Evolutionary conservation across 371 early-diverging fungal species (phyloP), one percentile per base, ranked within the genome.

Genomic region (Mortierella sp.): DNA sequence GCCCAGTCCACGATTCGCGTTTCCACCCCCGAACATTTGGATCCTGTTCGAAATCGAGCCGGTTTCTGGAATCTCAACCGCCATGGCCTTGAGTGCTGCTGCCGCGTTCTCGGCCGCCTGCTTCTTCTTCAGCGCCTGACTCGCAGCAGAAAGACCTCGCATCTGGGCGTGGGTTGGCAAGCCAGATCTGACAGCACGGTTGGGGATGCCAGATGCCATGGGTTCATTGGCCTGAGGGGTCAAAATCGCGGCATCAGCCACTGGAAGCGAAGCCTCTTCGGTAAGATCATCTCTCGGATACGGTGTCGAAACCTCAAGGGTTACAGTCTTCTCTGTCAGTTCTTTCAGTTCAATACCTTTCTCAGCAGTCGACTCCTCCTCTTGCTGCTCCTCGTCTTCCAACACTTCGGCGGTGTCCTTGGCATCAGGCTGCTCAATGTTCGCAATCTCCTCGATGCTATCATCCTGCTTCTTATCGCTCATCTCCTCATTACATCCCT

Each of bases 11-110:
- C 58, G 49, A 11, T 17, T n/a, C 1, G 39, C 12, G 17, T 28
- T 24, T 3, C 47, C 60, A n/a, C 76, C 70, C 12, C 78, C 78
- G 64, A 76, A 76, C 31, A 76, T 64, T 50, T 62, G 60, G 66
- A 76, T 65, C 7, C 66, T 69, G 54, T 50, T 58, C 23, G 66
- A 56, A 24, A 76, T 76, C 7, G 78, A 76, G 19, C 70, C 70
- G 8, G 70, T 65, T 50, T 65, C 69, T 0, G 78, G 78, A 31
- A 65, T 50, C 50, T 65, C 70, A 41, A 70, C 66, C 15, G 70
- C 55, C 21, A 61, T 28, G 39, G 70, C 58, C 52, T 61, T 76
- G 32, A 57, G 52, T 5, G 70, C 55, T 6, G 62, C 62, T 0
- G 64, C 54, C 2, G 70, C 62, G 7, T 54, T 39, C 47, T 57